Percentiles rank a stretch among this genome's conserved stretches.
phyloP scores from a whole-genome alignment of 2,329 filamentous ascomycete genomes.

The Penicillium oxalicum region DNA sequence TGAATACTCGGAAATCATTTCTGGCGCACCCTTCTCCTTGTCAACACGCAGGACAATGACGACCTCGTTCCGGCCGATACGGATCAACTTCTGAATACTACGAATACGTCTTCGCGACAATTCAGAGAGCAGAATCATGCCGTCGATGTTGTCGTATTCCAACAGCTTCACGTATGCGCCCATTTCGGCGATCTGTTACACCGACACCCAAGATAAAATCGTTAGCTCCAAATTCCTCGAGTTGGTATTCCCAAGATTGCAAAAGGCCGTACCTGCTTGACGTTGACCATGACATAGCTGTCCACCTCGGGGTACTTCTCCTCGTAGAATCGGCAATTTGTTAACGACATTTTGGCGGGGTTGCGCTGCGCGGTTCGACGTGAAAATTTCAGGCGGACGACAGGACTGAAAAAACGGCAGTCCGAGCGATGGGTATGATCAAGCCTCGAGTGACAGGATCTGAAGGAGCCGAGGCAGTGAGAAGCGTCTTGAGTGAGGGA shows the following conservation, averaged over 20 bases:
- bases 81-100: conserved; percentile 97
- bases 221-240: conserved; percentile 10
- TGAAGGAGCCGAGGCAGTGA: conserved; percentile 10
- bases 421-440: conserved; percentile 8
- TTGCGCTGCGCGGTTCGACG: conserved; percentile 26
- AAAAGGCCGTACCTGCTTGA: conserved; percentile 68
- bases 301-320: conserved; percentile 98
- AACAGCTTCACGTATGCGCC: conserved; percentile 98
- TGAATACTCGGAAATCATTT: background rate
- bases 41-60: conserved; percentile 97
- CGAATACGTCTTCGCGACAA: conserved; percentile 96
- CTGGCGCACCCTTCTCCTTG: conserved; percentile 80
- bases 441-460: conserved; percentile 7
- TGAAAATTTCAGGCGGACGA: conserved; percentile 5
- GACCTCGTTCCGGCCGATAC: conserved; percentile 95
- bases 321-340: conserved; percentile 95
- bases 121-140: conserved; percentile 98
- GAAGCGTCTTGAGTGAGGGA: conserved; percentile 8
- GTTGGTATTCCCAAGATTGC: background rate
- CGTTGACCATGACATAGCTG: conserved; percentile 99
- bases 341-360: conserved; percentile 78
- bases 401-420: conserved; percentile 8
- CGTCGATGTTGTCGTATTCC: conserved; percentile 99
- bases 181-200: conserved; percentile 88
- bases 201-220: conserved; percentile 4